Evolutionary conservation across 2,329 filamentous ascomycete genomes (phyloP).

Genomic region (Tolypocladium cylindrosporum): DNA sequence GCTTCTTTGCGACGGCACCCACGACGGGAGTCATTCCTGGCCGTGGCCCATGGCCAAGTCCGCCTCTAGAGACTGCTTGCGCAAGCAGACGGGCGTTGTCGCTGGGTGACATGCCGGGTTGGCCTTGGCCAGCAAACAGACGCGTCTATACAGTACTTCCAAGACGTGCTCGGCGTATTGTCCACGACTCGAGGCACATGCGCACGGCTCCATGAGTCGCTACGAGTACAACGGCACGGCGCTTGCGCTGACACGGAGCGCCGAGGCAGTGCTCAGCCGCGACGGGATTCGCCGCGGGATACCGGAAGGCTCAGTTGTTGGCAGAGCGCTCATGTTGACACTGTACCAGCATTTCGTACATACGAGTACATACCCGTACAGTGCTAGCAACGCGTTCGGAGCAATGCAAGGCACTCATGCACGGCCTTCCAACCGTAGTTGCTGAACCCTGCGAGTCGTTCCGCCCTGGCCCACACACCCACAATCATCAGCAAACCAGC

Average conservation of each 20-base stretch:
- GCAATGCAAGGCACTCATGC: neutral
- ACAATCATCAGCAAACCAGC: constrained; percentile 7
- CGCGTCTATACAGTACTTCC: neutral
- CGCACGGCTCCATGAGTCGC: neutral
- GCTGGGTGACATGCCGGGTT: neutral
- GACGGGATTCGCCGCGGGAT: neutral
- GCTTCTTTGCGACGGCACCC: neutral
- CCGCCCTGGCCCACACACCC: neutral
- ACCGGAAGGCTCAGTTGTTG: neutral
- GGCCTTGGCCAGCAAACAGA: neutral
- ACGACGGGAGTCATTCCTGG: neutral
- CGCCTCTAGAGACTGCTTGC: neutral
- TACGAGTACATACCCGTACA: neutral
- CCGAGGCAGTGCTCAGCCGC: neutral
- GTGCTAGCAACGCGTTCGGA: neutral
- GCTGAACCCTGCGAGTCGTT: neutral
- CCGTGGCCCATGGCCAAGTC: neutral
- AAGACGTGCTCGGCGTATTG: neutral
- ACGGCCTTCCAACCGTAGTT: neutral
- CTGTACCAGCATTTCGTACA: too few species aligned
- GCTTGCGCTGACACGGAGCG: neutral
- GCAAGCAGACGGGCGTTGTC: neutral
- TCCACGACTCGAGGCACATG: neutral
- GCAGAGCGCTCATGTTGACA: neutral
- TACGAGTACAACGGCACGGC: neutral